phyloP scores from a whole-genome alignment of 192 early-diverging fungal genomes.

The Allomyces macrogynus region DNA sequence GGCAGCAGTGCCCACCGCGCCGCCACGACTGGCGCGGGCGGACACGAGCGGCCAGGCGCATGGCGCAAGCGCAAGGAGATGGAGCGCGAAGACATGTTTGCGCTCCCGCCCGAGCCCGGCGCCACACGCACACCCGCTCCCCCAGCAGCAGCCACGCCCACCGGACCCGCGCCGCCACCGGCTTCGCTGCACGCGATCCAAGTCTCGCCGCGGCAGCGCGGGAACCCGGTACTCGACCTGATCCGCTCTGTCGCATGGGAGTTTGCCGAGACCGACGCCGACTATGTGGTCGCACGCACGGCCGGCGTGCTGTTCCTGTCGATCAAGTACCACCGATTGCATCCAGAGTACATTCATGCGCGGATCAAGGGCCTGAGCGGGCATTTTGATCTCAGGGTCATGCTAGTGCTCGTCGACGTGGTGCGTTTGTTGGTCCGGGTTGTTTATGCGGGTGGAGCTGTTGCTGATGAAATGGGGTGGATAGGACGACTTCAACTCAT shows the following conservation, averaged over 20 bases:
- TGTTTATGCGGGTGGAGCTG: neutral
- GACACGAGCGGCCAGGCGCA: too few species aligned
- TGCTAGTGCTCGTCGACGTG: slow-evolving; percentile 70
- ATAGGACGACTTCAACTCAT: slow-evolving; percentile 50
- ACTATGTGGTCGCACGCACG: slow-evolving; percentile 63
- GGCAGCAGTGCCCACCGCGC: too few species aligned
- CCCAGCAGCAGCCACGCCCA: too few species aligned
- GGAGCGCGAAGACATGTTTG: neutral
- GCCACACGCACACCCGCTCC: too few species aligned
- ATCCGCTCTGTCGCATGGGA: slow-evolving; percentile 75
- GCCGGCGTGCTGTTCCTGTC: slow-evolving; percentile 54
- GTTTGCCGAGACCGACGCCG: slow-evolving; percentile 54
- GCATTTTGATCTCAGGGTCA: slow-evolving; percentile 40
- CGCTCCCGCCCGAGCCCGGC: neutral
- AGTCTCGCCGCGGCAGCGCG: slow-evolving; percentile 17
- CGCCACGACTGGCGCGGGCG: too few species aligned
- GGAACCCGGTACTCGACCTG: slow-evolving; percentile 49
- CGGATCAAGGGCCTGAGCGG: slow-evolving; percentile 46
- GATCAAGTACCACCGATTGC: slow-evolving; percentile 78
- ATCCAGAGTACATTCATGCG: slow-evolving; percentile 78
- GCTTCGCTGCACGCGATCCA: neutral
- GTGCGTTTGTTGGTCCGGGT: slow-evolving; percentile 12
- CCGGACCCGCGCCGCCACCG: neutral
- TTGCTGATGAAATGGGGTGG: neutral
- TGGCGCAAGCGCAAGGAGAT: neutral